Conservation (phyloP, 208 protist species). For the Wallacemonas sp. region DNA sequence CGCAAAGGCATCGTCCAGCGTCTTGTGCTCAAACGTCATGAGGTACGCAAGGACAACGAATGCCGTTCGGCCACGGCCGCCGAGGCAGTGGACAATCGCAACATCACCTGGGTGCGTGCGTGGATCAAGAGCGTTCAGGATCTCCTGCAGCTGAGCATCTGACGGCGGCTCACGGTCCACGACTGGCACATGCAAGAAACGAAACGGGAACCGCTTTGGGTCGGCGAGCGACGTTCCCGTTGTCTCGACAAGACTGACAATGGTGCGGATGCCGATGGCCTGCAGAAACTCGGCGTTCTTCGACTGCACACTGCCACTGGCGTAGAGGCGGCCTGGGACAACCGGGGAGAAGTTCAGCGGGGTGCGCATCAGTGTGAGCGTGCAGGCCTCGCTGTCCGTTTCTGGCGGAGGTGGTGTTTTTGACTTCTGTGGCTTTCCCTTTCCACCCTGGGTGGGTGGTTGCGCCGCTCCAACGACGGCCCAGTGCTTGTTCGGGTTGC, state of each 20-base stretch:
- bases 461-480: not conserved
- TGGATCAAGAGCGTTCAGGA: constrained; percentile 16
- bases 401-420: too few species aligned
- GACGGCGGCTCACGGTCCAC: constrained; percentile 14
- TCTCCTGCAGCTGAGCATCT: constrained; percentile 9
- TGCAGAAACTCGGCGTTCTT: constrained; percentile 16
- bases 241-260: constrained; percentile 16
- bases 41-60: constrained; percentile 18
- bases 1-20: constrained; percentile 14
- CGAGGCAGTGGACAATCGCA: constrained; percentile 20
- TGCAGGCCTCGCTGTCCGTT: too few species aligned
- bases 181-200: constrained; percentile 18
- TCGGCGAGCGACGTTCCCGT: constrained; percentile 16
- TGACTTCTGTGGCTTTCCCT: too few species aligned
- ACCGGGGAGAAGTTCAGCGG: constrained; percentile 19
- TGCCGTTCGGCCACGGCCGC: constrained; percentile 18
- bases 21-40: constrained; percentile 10
- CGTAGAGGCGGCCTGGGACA: constrained; percentile 6
- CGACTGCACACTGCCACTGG: constrained; percentile 16
- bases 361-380: constrained; percentile 9
- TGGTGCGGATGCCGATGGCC: constrained; percentile 8
- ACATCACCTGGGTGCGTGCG: not conserved
- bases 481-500: constrained; percentile 15
- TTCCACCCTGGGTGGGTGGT: too few species aligned
- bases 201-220: not conserved